phyloP scores from a whole-genome alignment of 768 basidiomycete genomes.

The Tephrocybe sp. region DNA sequence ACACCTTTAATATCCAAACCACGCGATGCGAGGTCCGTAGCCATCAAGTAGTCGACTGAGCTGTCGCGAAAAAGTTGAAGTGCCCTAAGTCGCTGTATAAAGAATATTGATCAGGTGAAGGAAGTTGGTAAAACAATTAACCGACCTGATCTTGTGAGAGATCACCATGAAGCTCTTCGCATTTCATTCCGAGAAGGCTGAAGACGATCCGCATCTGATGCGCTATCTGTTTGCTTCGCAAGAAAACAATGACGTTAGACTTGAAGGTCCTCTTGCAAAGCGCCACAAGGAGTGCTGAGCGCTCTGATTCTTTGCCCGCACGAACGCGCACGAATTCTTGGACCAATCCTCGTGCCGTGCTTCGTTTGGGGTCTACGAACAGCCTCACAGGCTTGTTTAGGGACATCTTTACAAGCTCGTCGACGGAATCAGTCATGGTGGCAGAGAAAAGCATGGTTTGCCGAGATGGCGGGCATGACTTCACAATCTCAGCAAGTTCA shows the following conservation, averaged over 20 bases:
- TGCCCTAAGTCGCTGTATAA: constrained; percentile 73
- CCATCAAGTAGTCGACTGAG: constrained; percentile 88
- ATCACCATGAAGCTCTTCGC: constrained; percentile 93
- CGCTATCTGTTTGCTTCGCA: constrained; percentile 94
- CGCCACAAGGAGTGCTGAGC: constrained; percentile 73
- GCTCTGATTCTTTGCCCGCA: constrained; percentile 73
- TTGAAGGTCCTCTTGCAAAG: constrained; percentile 90
- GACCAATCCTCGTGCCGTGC: constrained; percentile 78
- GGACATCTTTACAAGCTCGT: constrained; percentile 90
- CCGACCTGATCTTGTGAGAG: constrained; percentile 92
- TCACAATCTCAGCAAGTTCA: constrained; percentile 92
- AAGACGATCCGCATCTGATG: constrained; percentile 97
- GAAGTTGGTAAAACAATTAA: background rate
- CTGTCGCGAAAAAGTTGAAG: constrained; percentile 88
- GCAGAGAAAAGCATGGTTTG: constrained; percentile 99
- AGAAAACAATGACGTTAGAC: constrained; percentile 84
- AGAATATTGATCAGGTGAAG: constrained; percentile 4
- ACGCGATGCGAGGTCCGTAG: constrained; percentile 93
- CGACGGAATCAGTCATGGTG: constrained; percentile 97
- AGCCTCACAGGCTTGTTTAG: constrained; percentile 90
- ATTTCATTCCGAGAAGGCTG: constrained; percentile 82
- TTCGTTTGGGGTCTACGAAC: constrained; percentile 93
- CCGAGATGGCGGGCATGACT: constrained; percentile 80
- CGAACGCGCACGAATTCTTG: constrained; percentile 96
- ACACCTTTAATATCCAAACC: constrained; percentile 98